Evolutionary conservation across 2,329 filamentous ascomycete genomes (phyloP), one percentile per base, ranked within the genome.

Genomic region (Remersonia thermophila): DNA sequence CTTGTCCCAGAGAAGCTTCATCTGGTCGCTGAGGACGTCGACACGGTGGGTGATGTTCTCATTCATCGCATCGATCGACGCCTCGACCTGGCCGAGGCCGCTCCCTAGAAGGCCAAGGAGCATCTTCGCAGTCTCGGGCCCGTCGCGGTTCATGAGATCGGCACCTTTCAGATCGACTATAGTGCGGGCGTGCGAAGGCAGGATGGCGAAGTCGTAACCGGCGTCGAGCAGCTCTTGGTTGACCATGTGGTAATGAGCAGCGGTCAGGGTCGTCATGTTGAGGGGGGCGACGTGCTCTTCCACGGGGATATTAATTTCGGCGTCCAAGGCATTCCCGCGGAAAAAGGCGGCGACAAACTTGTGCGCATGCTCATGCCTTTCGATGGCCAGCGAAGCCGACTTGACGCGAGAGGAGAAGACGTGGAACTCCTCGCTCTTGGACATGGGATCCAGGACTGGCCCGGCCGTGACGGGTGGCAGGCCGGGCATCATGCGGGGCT

Each of bases 331-430:
- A 39, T 63, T 77, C 11, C 55, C 50, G 4, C 74, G 62, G 36
- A 68, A 66, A 49, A 75, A 77, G 35, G 69, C 63, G 52, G 73
- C 73, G 42, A 80, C 56, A 18, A 79, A 58, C 10, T 61, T 58
- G 46, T 77, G 67, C 28, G 67, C 59, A 16, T 60, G 56, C 6
- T 44, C 28, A 18, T 63, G 56, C 2, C 62, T 51, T 10, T 61
- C 54, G 1, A 42, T 31, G 2, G 59, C 54, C 20, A 57, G 50
- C 8, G 51, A 41, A 8, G 55, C 51, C 2, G 61, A 59, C 20
- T 54, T 53, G 3, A 59, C 20, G 5, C 30, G 36, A 7, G 54
- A 53, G 7, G 52, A 51, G 15, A 53, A 57, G 3, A 52, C 46
- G 4, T 54, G 45, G 27, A 57, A 52, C 9, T 49, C 44, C 35